Evolutionary conservation across 1,284 basidiomycete genomes (phyloP).

Genomic region (Grifola frondosa): DNA sequence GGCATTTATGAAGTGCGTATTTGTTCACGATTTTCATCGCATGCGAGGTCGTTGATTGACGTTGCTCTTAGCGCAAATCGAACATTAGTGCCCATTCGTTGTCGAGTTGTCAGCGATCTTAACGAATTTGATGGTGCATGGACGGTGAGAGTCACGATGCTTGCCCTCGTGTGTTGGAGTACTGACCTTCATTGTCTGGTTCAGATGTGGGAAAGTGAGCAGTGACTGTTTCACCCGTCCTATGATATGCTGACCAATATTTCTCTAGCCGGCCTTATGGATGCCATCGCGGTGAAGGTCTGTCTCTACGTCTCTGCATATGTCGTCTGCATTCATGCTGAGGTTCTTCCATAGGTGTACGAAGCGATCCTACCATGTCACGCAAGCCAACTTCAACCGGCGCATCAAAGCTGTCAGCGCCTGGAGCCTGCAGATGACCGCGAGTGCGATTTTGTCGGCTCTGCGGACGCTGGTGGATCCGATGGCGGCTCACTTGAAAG

Average conservation of each 20-base stretch:
- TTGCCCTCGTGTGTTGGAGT: conserved; percentile 8
- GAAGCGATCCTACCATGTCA: conserved; percentile 91
- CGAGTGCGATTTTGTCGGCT: conserved; percentile 60
- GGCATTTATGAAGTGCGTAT: conserved; percentile 92
- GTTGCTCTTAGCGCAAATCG: conserved; percentile 68
- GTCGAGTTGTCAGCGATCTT: conserved; percentile 78
- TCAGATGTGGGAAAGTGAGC: conserved; percentile 84
- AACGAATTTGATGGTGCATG: conserved; percentile 85
- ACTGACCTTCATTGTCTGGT: conserved; percentile 14
- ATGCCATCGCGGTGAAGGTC: conserved; percentile 78
- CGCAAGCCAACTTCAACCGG: conserved; percentile 82
- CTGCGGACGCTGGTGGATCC: conserved; percentile 59
- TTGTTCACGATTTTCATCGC: not conserved
- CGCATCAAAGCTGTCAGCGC: conserved; percentile 84
- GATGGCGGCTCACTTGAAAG: conserved; percentile 45
- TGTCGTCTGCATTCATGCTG: not conserved
- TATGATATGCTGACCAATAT: conserved; percentile 20
- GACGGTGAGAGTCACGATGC: conserved; percentile 62
- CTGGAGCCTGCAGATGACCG: conserved; percentile 78
- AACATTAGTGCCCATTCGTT: conserved; percentile 90
- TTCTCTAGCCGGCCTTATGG: conserved; percentile 72
- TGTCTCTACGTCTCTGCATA: conserved; percentile 4
- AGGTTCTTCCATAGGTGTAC: conserved; percentile 57
- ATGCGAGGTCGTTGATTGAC: conserved; percentile 7
- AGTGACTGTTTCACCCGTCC: not conserved